Percentiles rank a stretch among this genome's conserved stretches.
phyloP scores from a whole-genome alignment of 2,329 filamentous ascomycete species.

The Hymenoscyphus fructigenus region DNA sequence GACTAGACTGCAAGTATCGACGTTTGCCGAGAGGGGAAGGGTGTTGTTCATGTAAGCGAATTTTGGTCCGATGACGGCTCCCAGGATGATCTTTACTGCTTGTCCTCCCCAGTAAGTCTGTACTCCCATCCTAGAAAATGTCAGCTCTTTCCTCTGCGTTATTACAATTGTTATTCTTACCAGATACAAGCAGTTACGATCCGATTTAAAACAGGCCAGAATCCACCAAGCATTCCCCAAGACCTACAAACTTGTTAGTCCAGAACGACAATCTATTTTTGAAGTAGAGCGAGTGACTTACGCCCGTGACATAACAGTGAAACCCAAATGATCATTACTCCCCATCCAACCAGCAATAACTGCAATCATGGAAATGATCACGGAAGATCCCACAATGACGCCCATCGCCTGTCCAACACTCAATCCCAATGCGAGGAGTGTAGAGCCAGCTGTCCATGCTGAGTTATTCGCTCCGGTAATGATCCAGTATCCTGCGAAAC shows the following conservation, averaged over 20 bases:
- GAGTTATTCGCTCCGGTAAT: slow-evolving; percentile 35
- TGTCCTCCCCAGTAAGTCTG: slow-evolving; percentile 29
- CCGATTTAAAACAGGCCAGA: slow-evolving; percentile 37
- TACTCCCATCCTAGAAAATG: slow-evolving; percentile 40
- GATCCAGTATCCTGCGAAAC: slow-evolving; percentile 36
- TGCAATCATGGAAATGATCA: slow-evolving; percentile 37
- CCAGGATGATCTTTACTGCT: slow-evolving; percentile 37
- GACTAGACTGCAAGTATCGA: slow-evolving; percentile 37
- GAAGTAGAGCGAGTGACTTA: slow-evolving; percentile 4
- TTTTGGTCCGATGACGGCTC: slow-evolving; percentile 36
- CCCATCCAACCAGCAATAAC: slow-evolving; percentile 39
- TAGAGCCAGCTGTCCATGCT: slow-evolving; percentile 34
- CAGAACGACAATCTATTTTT: not conserved
- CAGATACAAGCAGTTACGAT: slow-evolving; percentile 37
- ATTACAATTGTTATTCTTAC: slow-evolving; percentile 13
- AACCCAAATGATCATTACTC: slow-evolving; percentile 37
- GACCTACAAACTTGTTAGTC: slow-evolving; percentile 17
- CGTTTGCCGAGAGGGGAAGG: slow-evolving; percentile 36
- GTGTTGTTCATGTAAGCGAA: slow-evolving; percentile 40
- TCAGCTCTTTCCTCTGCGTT: not conserved
- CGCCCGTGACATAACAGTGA: slow-evolving; percentile 36
- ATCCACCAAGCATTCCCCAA: slow-evolving; percentile 37
- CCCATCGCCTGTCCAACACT: slow-evolving; percentile 36
- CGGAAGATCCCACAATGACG: slow-evolving; percentile 36
- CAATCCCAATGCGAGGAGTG: slow-evolving; percentile 33